A percentile compares a stretch with the other conserved stretches of the same genome.
Evolutionary conservation across 1,284 basidiomycete genomes (phyloP).

Genomic region (Sanghuangporus weigelae): DNA sequence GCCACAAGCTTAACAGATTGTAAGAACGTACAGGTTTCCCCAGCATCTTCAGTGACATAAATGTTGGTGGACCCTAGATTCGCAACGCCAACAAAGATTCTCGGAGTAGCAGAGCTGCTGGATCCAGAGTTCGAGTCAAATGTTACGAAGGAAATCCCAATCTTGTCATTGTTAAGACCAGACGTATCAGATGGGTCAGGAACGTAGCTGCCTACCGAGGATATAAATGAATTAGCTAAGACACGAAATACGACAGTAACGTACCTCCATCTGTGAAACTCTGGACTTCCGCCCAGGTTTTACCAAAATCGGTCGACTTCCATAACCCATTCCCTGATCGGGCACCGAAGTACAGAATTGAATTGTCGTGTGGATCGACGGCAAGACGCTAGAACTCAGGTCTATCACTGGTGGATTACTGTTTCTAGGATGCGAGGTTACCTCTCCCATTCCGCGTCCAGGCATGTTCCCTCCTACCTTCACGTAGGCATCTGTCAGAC

Average conservation of each 20-base stretch:
- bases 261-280: constrained; percentile 50
- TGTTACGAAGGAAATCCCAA: constrained; percentile 60
- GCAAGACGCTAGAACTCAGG: constrained; percentile 43
- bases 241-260: background rate
- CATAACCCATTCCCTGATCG: constrained; percentile 58
- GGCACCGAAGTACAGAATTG: constrained; percentile 56
- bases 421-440: constrained; percentile 18
- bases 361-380: constrained; percentile 58
- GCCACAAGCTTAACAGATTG: background rate
- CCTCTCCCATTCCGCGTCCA: constrained; percentile 47
- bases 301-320: constrained; percentile 56
- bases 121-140: constrained; percentile 56
- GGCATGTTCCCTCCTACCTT: constrained; percentile 54
- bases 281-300: constrained; percentile 52
- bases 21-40: constrained; percentile 43
- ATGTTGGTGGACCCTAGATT: constrained; percentile 48
- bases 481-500: constrained; percentile 24
- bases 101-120: constrained; percentile 47
- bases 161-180: constrained; percentile 51
- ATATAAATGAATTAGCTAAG: background rate
- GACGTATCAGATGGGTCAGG: constrained; percentile 49
- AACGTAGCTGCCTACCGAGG: constrained; percentile 43
- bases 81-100: constrained; percentile 64
- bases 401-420: background rate
- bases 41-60: constrained; percentile 51